Percentiles rank a stretch among this genome's conserved stretches.
These are phyloP conservation scores for Arxiozyma slooffiae DNA, from an alignment of 1,139 yeast genomes.

Conservation along the genomic window DNA sequence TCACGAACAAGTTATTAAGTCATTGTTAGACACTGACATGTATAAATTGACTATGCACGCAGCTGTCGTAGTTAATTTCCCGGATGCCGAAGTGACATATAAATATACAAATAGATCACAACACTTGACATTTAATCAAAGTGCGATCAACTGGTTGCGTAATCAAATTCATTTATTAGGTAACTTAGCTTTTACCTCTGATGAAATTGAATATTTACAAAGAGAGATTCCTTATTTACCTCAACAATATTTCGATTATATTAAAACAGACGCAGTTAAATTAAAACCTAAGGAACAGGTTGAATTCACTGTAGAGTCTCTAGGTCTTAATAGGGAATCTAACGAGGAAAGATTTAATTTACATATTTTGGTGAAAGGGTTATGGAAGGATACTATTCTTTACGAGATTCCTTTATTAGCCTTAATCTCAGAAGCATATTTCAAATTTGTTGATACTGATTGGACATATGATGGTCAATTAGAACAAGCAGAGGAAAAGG, in stretches of 20 bases:
- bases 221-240: slow-evolving; percentile 60
- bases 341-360: slow-evolving; percentile 36
- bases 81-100: slow-evolving; percentile 54
- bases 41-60: slow-evolving; percentile 97
- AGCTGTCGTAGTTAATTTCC: slow-evolving; percentile 71
- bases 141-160: slow-evolving; percentile 67
- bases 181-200: slow-evolving; percentile 44
- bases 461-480: slow-evolving; percentile 73
- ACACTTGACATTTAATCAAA: slow-evolving; percentile 46
- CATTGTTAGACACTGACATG: slow-evolving; percentile 85
- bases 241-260: slow-evolving; percentile 47
- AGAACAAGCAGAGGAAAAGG: slow-evolving; percentile 54
- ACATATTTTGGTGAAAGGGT: slow-evolving; percentile 52
- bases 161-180: slow-evolving; percentile 43
- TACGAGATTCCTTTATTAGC: slow-evolving; percentile 88
- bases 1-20: slow-evolving; percentile 42
- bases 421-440: slow-evolving; percentile 82
- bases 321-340: slow-evolving; percentile 11
- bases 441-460: slow-evolving; percentile 79
- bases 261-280: slow-evolving; percentile 38
- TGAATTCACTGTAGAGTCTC: slow-evolving; percentile 19
- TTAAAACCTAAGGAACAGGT: slow-evolving; percentile 60
- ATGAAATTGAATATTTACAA: slow-evolving; percentile 57
- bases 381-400: slow-evolving; percentile 75
- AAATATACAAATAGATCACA: slow-evolving; percentile 77